Percentiles rank a stretch among this genome's conserved stretches.
Evolutionary conservation across 495 filamentous ascomycete species (phyloP).

Genomic region (Penicillium pancosmium): DNA sequence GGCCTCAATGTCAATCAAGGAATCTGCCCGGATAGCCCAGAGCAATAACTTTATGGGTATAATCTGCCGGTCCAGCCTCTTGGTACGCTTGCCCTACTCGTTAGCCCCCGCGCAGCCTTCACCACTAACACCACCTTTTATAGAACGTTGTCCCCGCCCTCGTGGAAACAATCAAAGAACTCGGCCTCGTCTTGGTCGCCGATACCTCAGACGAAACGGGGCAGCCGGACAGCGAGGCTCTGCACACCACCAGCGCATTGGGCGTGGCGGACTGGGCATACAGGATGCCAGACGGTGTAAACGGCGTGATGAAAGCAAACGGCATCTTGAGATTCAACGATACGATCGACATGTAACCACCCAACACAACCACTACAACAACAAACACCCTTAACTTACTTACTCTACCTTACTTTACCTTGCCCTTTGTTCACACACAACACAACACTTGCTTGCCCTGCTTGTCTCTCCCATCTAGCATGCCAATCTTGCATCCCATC

Average conservation of each 20-base stretch:
- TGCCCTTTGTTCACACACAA: too few relatives aligned
- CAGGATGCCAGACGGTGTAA: slow-evolving; percentile 68
- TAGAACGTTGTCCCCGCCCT: slow-evolving; percentile 92
- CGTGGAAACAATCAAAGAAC: slow-evolving; percentile 88
- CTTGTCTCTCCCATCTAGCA: too few relatives aligned
- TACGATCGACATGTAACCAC: slow-evolving; percentile 81
- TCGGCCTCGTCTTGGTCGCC: slow-evolving; percentile 89
- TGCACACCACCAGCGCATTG: slow-evolving; percentile 47
- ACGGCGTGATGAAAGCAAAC: slow-evolving; percentile 82
- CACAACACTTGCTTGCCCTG: too few relatives aligned
- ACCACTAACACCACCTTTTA: slow-evolving; percentile 24
- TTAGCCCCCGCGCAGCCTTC: neutral
- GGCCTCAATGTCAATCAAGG: slow-evolving; percentile 83
- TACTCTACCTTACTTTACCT: too few relatives aligned
- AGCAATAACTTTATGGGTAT: slow-evolving; percentile 98
- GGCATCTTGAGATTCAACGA: slow-evolving; percentile 92
- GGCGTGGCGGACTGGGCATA: slow-evolving; percentile 46
- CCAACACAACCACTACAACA: neutral
- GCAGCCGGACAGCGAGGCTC: slow-evolving; percentile 45
- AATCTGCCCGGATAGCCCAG: slow-evolving; percentile 89
- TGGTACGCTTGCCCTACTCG: slow-evolving; percentile 60
- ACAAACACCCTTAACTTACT: too few relatives aligned
- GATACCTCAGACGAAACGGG: slow-evolving; percentile 67
- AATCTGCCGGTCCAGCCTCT: slow-evolving; percentile 80
- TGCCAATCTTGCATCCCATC: too few relatives aligned